Evolutionary conservation across 2,329 filamentous ascomycete genomes (phyloP), one percentile per base, ranked within the genome.

Genomic region (Pyricularia sp.): DNA sequence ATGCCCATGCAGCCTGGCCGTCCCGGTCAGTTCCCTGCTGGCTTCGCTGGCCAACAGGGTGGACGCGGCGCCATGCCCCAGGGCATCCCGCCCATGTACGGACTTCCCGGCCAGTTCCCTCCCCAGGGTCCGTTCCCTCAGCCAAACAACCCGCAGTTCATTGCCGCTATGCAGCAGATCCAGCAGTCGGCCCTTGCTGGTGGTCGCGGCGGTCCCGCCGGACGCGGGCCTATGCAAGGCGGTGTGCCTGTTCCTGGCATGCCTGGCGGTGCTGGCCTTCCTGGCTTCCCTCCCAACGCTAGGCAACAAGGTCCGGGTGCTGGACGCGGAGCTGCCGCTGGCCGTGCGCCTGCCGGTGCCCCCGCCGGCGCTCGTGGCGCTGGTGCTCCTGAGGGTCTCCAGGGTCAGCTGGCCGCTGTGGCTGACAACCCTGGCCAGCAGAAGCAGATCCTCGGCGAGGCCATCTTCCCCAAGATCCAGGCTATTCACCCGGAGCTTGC

Each of bases 361-460:
- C 81, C 73, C 61, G 82, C 84, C 72, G 81, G 76, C 67, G 78
- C 77, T 70, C 81, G 83, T 68, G 61, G 22, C 40, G 71, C 74
- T 68, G 72, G 71, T 26, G 71, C 74, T 66, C 67, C 70, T 53
- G 74, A 75, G 68, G 73, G 70, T 67, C 77, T 88, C 66, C 83
- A 87, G 75, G 72, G 78, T 40, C 85, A 88, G 76, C 80, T 89
- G 60, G 77, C 80, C 67, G 71, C 75, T 44, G 81, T 82, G 62
- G 70, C 67, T 24, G 65, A 64, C 68, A 79, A 78, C 72, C 84
- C 88, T 53, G 82, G 84, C 62, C 91, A 96, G 81, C 94, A 97
- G 84, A 99, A 99, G 87, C 94, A 99, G 84, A 91, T 97, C 78
- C 87, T 99, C 65, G 94, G 94, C 77, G 94, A 99, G 81, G 88